Evolutionary conservation across 208 protist species (phyloP).

Genomic region (Sergeia podlipaevii): DNA sequence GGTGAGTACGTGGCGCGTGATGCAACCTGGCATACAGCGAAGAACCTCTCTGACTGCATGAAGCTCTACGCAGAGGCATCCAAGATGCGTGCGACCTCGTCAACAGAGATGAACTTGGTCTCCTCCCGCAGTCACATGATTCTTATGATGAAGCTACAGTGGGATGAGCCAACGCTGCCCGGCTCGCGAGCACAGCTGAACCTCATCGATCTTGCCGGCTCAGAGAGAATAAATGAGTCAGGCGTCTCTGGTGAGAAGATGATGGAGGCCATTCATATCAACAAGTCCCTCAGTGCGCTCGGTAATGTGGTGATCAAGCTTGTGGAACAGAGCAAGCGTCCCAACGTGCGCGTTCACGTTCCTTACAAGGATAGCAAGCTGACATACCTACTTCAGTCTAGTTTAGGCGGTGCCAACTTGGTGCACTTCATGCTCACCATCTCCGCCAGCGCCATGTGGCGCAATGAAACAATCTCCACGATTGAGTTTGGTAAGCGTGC

Average conservation of each 20-base stretch:
- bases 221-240: slow-evolving; percentile 84
- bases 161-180: slow-evolving; percentile 84
- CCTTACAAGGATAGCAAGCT: slow-evolving; percentile 94
- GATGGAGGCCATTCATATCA: slow-evolving; percentile 93
- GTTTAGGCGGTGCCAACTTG: slow-evolving; percentile 83
- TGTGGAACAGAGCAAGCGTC: slow-evolving; percentile 82
- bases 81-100: slow-evolving; percentile 64
- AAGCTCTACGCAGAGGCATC: slow-evolving; percentile 68
- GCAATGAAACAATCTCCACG: slow-evolving; percentile 79
- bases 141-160: slow-evolving; percentile 86
- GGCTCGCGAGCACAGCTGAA: slow-evolving; percentile 88
- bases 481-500: slow-evolving; percentile 91
- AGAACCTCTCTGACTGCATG: slow-evolving; percentile 72
- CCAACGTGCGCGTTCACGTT: slow-evolving; percentile 77
- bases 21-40: slow-evolving; percentile 68
- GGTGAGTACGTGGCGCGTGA: slow-evolving; percentile 87
- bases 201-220: slow-evolving; percentile 94
- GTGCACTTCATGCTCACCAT: slow-evolving; percentile 86
- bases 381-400: slow-evolving; percentile 91
- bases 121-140: slow-evolving; percentile 91
- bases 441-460: slow-evolving; percentile 75
- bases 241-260: slow-evolving; percentile 81
- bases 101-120: slow-evolving; percentile 91
- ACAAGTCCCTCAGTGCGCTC: slow-evolving; percentile 93
- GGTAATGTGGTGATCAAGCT: slow-evolving; percentile 91